Percentiles rank a stretch among this genome's conserved stretches.
These are phyloP conservation scores for Syzygium aromaticum DNA, from an alignment of 345 rosid genomes.

Conservation along the genomic window DNA sequence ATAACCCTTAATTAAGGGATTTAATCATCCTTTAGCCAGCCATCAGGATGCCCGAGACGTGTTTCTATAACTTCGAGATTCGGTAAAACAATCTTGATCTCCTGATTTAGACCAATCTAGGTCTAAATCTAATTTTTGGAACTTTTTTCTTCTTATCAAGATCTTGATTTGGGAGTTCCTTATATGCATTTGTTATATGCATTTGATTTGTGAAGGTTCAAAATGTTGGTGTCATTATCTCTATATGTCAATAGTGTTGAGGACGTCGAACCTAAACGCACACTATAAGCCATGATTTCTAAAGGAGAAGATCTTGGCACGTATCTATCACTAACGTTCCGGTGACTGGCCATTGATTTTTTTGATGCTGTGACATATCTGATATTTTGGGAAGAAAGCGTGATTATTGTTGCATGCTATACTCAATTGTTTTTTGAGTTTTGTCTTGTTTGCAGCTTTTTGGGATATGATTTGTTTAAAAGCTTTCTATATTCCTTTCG, in stretches of 20 bases:
- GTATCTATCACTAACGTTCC: not conserved
- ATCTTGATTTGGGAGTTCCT: not conserved
- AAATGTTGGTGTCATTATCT: not conserved
- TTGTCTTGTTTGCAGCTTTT: too few relatives aligned
- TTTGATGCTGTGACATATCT: not conserved
- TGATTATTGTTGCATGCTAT: not conserved
- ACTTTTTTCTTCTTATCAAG: not conserved
- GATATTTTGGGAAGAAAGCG: not conserved
- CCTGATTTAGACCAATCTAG: not conserved
- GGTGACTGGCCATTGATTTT: not conserved
- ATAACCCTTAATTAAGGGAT: not conserved
- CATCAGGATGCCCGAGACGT: not conserved
- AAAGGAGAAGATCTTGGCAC: not conserved
- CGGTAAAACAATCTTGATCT: not conserved
- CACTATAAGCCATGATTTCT: not conserved
- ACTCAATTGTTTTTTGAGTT: not conserved
- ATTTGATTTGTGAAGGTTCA: not conserved
- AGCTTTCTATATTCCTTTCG: not conserved
- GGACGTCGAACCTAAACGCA: not conserved
- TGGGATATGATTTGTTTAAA: not conserved
- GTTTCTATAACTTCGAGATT: not conserved
- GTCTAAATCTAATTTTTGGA: not conserved
- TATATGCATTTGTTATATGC: not conserved
- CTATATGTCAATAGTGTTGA: rapidly evolving
- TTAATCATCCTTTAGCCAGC: not conserved